These are phyloP conservation scores for Omphalotus guepiniiformis DNA, from an alignment of 768 basidiomycete species.

Conservation along the genomic window DNA sequence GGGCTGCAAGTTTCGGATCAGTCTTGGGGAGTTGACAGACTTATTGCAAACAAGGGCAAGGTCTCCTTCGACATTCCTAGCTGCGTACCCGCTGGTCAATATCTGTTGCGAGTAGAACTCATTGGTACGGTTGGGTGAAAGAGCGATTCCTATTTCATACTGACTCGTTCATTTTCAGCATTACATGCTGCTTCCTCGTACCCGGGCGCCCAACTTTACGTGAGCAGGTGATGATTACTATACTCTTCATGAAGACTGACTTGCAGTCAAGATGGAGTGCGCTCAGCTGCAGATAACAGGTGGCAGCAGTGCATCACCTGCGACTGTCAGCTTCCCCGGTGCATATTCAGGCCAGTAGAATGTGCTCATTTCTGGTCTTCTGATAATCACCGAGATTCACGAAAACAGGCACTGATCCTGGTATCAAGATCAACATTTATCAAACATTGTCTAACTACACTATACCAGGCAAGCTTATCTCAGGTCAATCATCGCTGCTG, in stretches of 20 bases:
- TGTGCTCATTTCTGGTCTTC: not conserved
- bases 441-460: conserved; percentile 17
- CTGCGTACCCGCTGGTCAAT: conserved; percentile 37
- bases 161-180: conserved; percentile 11
- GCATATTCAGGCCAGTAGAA: conserved; percentile 24
- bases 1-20: conserved; percentile 24
- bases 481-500: not conserved
- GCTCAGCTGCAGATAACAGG: conserved; percentile 21
- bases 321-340: conserved; percentile 20
- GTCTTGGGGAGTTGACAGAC: conserved; percentile 37
- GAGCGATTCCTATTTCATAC: not conserved
- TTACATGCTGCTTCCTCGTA: conserved; percentile 19
- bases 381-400: conserved; percentile 1
- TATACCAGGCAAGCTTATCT: conserved; percentile 3
- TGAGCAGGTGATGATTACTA: conserved; percentile 13
- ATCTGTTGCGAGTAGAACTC: conserved; percentile 38
- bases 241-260: not conserved
- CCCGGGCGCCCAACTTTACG: conserved; percentile 43
- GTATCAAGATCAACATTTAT: conserved; percentile 30
- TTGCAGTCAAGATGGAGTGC: conserved; percentile 20
- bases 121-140: conserved; percentile 25
- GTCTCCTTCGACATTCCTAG: conserved; percentile 36
- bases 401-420: conserved; percentile 24
- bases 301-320: conserved; percentile 12
- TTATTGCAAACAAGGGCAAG: conserved; percentile 40